These are phyloP conservation scores for Mycena epipterygia DNA, from an alignment of 768 basidiomycete genomes.

Conservation along the genomic window DNA sequence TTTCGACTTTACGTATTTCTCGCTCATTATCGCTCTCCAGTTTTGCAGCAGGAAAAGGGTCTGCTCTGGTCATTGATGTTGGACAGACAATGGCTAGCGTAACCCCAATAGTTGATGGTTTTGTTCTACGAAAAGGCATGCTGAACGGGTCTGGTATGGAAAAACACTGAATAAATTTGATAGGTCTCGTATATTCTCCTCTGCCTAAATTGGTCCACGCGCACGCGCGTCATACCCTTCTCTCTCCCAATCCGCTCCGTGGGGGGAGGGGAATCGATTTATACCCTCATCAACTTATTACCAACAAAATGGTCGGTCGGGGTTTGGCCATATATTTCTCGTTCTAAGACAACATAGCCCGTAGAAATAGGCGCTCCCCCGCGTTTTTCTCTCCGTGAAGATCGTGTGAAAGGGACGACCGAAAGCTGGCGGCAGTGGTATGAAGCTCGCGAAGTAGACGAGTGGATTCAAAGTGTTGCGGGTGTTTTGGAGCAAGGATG, in stretches of 20 bases:
- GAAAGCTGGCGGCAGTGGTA: constrained; percentile 87
- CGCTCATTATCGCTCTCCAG: constrained; percentile 53
- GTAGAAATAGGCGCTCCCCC: constrained; percentile 80
- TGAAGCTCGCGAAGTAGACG: constrained; percentile 87
- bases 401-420: constrained; percentile 79
- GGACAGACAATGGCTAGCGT: constrained; percentile 92
- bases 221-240: constrained; percentile 79
- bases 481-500: constrained; percentile 90
- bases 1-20: background rate
- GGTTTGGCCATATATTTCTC: constrained; percentile 23
- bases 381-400: constrained; percentile 79
- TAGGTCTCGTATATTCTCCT: constrained; percentile 84
- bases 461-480: constrained; percentile 92
- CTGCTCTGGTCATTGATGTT: constrained; percentile 96
- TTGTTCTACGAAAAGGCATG: constrained; percentile 93
- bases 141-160: background rate
- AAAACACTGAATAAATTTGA: background rate
- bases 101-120: constrained; percentile 97
- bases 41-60: constrained; percentile 96
- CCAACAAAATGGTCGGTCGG: constrained; percentile 74
- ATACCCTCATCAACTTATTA: constrained; percentile 89
- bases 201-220: constrained; percentile 87
- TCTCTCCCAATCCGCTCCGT: constrained; percentile 55
- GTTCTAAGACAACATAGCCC: constrained; percentile 59
- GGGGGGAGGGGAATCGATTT: constrained; percentile 74